These are phyloP conservation scores for Fonsecaea multimorphosa DNA, from an alignment of 2,329 filamentous ascomycete species.

Conservation along the genomic window DNA sequence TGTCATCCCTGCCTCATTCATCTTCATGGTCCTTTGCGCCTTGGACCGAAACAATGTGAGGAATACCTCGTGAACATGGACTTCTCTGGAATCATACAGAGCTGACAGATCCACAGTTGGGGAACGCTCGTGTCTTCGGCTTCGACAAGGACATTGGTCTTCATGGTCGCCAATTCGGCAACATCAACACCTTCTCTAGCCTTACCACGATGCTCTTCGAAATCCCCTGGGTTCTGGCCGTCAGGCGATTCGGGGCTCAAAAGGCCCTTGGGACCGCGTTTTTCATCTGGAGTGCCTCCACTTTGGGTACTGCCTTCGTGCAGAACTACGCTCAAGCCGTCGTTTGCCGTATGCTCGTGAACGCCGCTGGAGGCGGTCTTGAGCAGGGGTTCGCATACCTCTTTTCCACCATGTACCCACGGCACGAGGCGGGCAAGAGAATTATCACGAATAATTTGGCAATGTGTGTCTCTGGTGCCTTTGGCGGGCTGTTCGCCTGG, in stretches of 20 bases:
- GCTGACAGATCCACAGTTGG: conserved; percentile 34
- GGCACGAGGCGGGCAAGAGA: conserved; percentile 22
- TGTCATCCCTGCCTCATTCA: too few species aligned
- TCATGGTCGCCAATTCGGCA: conserved; percentile 67
- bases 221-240: conserved; percentile 30
- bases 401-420: conserved; percentile 27
- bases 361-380: conserved; percentile 31
- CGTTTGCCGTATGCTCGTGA: conserved; percentile 43
- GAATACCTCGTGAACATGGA: too few species aligned
- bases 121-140: conserved; percentile 68
- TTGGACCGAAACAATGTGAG: too few species aligned
- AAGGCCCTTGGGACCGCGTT: conserved; percentile 23
- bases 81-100: too few species aligned
- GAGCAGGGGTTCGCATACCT: conserved; percentile 20
- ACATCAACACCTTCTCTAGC: conserved; percentile 41
- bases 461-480: conserved; percentile 25
- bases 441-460: conserved; percentile 22
- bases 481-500: conserved; percentile 32
- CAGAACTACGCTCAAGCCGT: conserved; percentile 41
- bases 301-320: conserved; percentile 39
- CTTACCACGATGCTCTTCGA: conserved; percentile 25
- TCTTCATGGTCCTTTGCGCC: too few species aligned
- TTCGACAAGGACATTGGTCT: conserved; percentile 61
- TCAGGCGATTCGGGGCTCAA: conserved; percentile 23
- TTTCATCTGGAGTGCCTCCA: conserved; percentile 23